These are phyloP conservation scores for Aphanomyces invadans DNA, from an alignment of 352 stramenopile genomes.

Conservation along the genomic window DNA sequence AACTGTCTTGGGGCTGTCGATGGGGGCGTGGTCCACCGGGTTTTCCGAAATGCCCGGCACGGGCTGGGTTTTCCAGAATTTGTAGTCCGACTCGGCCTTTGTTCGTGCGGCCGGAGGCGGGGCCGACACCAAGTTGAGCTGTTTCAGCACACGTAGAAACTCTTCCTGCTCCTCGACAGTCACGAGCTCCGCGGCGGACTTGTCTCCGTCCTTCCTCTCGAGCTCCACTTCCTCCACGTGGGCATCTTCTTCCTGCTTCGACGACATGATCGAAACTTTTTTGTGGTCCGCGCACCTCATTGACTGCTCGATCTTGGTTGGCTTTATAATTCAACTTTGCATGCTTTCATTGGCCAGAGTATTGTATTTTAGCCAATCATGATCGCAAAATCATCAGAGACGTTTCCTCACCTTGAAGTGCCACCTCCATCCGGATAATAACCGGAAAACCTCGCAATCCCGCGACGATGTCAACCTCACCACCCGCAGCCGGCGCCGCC, in stretches of 20 bases:
- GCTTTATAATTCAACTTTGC: background rate
- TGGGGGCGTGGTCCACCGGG: slow-evolving; percentile 78
- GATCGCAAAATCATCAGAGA: too few relatives aligned
- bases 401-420: background rate
- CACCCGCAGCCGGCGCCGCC: background rate
- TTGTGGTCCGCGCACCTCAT: background rate
- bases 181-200: slow-evolving; percentile 15
- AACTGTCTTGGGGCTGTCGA: slow-evolving; percentile 88
- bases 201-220: slow-evolving; percentile 17
- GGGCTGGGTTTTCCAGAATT: slow-evolving; percentile 89
- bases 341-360: background rate
- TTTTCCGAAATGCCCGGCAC: slow-evolving; percentile 66
- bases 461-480: too few relatives aligned
- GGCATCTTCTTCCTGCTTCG: background rate
- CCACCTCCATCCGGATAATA: background rate
- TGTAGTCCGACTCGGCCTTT: slow-evolving; percentile 45
- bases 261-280: slow-evolving; percentile 2
- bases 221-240: slow-evolving; percentile 17
- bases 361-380: background rate
- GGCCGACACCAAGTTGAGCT: slow-evolving; percentile 45
- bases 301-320: background rate
- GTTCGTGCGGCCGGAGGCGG: slow-evolving; percentile 23
- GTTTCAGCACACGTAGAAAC: slow-evolving; percentile 54
- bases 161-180: slow-evolving; percentile 47
- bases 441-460: background rate